A percentile compares a stretch with the other conserved stretches of the same genome.
Conservation (phyloP, 2,329 filamentous ascomycete genomes). For the Talaromyces albobiverticillius region DNA sequence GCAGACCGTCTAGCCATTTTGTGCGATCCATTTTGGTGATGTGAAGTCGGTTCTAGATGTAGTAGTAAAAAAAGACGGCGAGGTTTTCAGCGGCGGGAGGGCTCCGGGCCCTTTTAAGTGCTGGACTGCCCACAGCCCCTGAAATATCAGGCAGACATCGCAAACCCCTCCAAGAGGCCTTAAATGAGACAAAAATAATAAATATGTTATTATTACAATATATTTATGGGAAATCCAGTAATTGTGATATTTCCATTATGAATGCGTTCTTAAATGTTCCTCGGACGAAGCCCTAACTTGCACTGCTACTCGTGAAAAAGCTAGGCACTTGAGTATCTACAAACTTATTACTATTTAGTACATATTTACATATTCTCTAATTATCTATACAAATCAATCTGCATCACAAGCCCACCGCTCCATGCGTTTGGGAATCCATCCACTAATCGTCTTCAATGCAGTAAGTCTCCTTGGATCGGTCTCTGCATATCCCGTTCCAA, state of each 20-base stretch:
- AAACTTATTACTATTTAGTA: too few species aligned
- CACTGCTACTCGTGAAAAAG: too few species aligned
- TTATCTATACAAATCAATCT: neutral
- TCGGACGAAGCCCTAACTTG: neutral
- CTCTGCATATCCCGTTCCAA: slow-evolving; percentile 23
- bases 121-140: neutral
- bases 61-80: too few species aligned
- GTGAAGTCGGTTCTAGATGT: neutral
- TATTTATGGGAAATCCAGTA: too few species aligned
- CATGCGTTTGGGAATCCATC: slow-evolving; percentile 20
- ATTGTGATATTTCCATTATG: too few species aligned
- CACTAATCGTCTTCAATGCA: slow-evolving; percentile 23
- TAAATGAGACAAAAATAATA: too few species aligned
- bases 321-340: too few species aligned
- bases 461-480: slow-evolving; percentile 23
- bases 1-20: slow-evolving; percentile 26
- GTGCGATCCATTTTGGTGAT: slow-evolving; percentile 17
- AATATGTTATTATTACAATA: too few species aligned
- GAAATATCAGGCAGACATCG: neutral
- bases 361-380: too few species aligned
- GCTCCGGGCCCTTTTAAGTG: neutral
- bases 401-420: slow-evolving; percentile 5
- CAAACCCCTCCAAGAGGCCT: neutral
- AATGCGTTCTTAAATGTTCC: too few species aligned
- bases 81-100: neutral